Evolutionary conservation across 352 stramenopile genomes (phyloP), one percentile per base, ranked within the genome.

Genomic region (Globisporangium camurandrum): DNA sequence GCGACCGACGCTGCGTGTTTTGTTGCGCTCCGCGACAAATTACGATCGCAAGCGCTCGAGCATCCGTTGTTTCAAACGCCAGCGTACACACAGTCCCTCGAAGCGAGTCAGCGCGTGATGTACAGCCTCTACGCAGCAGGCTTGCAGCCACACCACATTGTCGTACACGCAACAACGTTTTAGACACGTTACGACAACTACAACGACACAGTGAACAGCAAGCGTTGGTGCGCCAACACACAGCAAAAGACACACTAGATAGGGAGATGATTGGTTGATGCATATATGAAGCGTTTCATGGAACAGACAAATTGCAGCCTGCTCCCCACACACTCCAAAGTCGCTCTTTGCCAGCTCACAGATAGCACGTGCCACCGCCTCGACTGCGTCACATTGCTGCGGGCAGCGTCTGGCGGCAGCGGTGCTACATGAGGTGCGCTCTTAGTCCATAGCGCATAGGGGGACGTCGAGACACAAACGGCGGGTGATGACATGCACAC

Each of bases 281-380:
- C 40, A 73, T 85, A 62, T 85, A 51, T 46, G 66, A 67, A 79
- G 75, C 69, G 59, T 86, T 84, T 81, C 75, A 86, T 86, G 71
- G 75, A 77, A 64, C 75, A 61, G 68, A 66, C 62, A 62, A 81
- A 82, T 80, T 81, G 70, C 71, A 68, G 66, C 69, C 69, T 66
- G 69, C 82, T 84, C 75, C 83, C 75, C 75, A 84, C 75, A 84
- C 72, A 85, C 75, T 79, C 69, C 65, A 30, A 26, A 34, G 30
- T 82, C 39, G 22, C 36, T 86, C 56, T 83, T 38, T 66, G 74
- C 74, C 66, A 57, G 71, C 49, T 47, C 44, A 62, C 56, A 41
- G 62, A 45, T 54, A 24, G 43, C 51, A 38, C 49, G 33, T 42
- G 16, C 41, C 11, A 26, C 23, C 41, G 51, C 31, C n/a, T 54